A percentile compares a stretch with the other conserved stretches of the same genome.
Evolutionary conservation across 805 yeast species (phyloP).

Genomic region (Hanseniaspora osmophila): DNA sequence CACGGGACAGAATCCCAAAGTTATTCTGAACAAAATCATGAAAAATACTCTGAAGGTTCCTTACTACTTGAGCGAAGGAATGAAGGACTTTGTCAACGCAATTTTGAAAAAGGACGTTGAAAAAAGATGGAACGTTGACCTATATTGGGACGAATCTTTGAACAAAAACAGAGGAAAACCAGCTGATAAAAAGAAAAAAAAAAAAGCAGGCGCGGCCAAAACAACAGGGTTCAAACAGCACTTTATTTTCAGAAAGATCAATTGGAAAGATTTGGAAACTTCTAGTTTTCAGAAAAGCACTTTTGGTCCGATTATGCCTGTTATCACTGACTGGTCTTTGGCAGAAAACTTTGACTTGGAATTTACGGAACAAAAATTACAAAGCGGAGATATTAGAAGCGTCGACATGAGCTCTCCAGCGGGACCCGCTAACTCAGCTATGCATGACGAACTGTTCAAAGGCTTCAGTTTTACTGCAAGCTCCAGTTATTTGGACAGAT

Average conservation of each 20-base stretch:
- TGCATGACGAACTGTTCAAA: constrained; percentile 17
- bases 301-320: constrained; percentile 70
- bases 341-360: constrained; percentile 79
- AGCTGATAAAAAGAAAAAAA: constrained; percentile 14
- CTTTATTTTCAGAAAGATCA: constrained; percentile 60
- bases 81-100: constrained; percentile 57
- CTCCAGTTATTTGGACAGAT: constrained; percentile 22
- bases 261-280: constrained; percentile 47
- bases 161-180: constrained; percentile 2
- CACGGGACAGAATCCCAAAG: constrained; percentile 67
- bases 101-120: constrained; percentile 55
- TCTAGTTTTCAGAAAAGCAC: constrained; percentile 31
- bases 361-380: constrained; percentile 55
- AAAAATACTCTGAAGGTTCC: constrained; percentile 54
- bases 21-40: constrained; percentile 59
- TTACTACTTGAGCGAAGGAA: constrained; percentile 62
- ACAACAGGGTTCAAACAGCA: constrained; percentile 38
- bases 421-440: constrained; percentile 3
- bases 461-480: constrained; percentile 26
- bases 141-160: constrained; percentile 28
- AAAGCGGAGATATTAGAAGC: constrained; percentile 18
- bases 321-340: constrained; percentile 62
- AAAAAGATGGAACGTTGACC: constrained; percentile 49
- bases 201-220: constrained; percentile 18
- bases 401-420: constrained; percentile 8